Conservation (phyloP, 257 asterid genomes). For the Nicotiana sylvestris region DNA sequence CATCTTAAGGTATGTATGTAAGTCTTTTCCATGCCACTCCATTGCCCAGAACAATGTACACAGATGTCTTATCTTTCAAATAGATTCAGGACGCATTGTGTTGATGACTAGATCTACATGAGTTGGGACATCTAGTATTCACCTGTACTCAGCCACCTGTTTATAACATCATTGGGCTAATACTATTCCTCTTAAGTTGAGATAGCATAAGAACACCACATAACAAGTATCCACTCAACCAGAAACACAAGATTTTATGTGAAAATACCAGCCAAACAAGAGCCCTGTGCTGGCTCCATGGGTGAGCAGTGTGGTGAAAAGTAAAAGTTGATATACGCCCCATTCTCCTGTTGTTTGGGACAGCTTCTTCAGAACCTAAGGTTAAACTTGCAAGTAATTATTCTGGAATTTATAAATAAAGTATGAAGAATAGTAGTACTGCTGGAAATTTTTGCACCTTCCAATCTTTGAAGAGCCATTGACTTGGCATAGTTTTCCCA, state of each 20-base stretch:
- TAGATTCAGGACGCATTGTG: background rate
- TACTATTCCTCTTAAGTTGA: background rate
- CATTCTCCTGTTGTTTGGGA: conserved; percentile 35
- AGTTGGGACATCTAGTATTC: background rate
- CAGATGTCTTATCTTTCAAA: background rate
- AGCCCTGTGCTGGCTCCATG: conserved; percentile 82
- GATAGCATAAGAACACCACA: conserved; percentile 6
- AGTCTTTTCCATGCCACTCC: background rate
- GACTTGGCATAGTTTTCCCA: conserved; percentile 88
- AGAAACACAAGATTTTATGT: background rate
- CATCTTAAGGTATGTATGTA: background rate
- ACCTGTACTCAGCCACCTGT: background rate
- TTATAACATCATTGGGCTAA: background rate
- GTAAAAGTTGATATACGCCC: conserved; percentile 66
- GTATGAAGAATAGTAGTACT: conserved; percentile 15
- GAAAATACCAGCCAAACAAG: conserved; percentile 90
- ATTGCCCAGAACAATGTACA: background rate
- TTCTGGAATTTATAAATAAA: background rate
- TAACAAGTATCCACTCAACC: conserved; percentile 2
- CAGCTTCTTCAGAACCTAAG: conserved; percentile 41
- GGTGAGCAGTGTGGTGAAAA: conserved; percentile 66
- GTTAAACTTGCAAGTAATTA: conserved; percentile 7
- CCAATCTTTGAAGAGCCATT: conserved; percentile 61
- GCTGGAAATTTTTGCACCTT: conserved; percentile 35
- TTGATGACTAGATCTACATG: background rate